Conservation (phyloP, 2,329 filamentous ascomycete species). For the Fonsecaea pugnacius region DNA sequence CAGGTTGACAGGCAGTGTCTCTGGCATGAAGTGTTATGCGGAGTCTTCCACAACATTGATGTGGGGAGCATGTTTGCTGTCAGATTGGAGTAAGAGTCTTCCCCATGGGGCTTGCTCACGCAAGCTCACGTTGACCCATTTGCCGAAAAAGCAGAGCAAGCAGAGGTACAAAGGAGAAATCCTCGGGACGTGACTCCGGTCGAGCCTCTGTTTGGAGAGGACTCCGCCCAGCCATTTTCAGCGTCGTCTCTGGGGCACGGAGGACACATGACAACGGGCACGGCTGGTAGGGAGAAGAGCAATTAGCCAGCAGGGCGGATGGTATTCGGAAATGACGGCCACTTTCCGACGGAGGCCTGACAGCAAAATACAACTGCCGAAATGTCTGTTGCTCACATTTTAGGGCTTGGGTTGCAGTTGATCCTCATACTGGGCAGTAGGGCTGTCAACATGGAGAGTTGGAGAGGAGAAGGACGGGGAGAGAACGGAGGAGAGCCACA, state of each 20-base stretch:
- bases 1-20: neutral
- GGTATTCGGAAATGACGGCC: slow-evolving; percentile 9
- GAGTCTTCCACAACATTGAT: slow-evolving; percentile 13
- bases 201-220: neutral
- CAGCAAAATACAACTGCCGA: slow-evolving; percentile 19
- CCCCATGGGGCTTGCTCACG: slow-evolving; percentile 17
- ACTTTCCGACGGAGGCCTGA: slow-evolving; percentile 11
- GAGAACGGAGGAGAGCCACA: neutral
- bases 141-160: slow-evolving; percentile 11
- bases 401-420: neutral
- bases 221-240: neutral
- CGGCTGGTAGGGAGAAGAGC: neutral
- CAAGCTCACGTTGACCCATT: slow-evolving; percentile 6
- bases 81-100: slow-evolving; percentile 18
- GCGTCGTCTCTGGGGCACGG: neutral
- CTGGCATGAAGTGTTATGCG: slow-evolving; percentile 5
- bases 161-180: neutral
- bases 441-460: neutral
- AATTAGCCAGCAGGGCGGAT: neutral
- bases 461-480: neutral
- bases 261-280: neutral
- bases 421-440: neutral
- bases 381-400: neutral
- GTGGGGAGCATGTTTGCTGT: slow-evolving; percentile 15
- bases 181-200: neutral